Base-by-base conservation (phyloP, 2,329 filamentous ascomycete species). In the Sarocladium strictum region DNA sequence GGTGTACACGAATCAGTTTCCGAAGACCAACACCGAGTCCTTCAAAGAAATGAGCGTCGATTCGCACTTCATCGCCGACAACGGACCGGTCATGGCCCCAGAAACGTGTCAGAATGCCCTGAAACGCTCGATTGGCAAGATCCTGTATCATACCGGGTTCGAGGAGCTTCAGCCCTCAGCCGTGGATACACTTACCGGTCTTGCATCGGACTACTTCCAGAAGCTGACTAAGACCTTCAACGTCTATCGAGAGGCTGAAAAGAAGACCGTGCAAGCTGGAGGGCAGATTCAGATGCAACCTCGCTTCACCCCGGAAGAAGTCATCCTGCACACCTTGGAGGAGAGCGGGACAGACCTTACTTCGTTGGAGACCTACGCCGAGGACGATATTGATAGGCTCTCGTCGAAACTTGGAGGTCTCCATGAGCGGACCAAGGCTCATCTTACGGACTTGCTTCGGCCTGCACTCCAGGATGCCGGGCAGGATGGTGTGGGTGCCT, bases 1-100 rank as follows among this genome's bases (percentile, higher is more conserved):
- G 88, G 89, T 96, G 67, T 99, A 99, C 67, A 89, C 92, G 65
- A 99, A 99, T 65, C 94, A 99, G 69, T 99, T 99, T 64, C 91
- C 93, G 60, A 97, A 96, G 72, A 96, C 96, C 66, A 90, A 96
- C 58, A 89, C 89, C 1, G 87, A 93, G 65, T 89, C 90, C 0
- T 97, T 99, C 59, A 73, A 86, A 17, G 94, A 99, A 71, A 79
- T 83, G 40, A 94, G 97, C 65, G 85, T 94, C 53, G 86, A 91
- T 52, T 83, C 91, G n/a, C 87, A 94, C 65, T 93, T 97, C 54
- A 85, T 94, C 54, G 89, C 89, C 35, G 92, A 96, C 61, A 85
- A 93, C 57, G 90, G 93, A 0, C 87, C 94, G 9, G 82, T 97
- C 35, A 93, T 97, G 79, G 87, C 90, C 14, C 82, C 87, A 10